Evolutionary conservation across 78 protist species (phyloP).

Genomic region (Acrasis kona): DNA sequence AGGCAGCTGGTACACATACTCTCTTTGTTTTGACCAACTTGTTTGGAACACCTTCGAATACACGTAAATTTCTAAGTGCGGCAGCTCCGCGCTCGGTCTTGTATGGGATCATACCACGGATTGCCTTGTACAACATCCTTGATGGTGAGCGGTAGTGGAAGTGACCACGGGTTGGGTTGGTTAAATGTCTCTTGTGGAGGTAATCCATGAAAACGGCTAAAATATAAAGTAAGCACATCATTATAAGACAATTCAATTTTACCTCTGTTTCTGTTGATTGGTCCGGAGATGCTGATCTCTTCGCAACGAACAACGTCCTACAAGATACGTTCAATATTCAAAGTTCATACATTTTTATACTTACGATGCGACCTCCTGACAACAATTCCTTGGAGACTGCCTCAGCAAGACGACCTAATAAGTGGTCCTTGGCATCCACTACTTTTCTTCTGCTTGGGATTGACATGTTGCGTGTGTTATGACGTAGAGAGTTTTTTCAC

Average conservation of each 20-base stretch:
- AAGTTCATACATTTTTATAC: too few species aligned
- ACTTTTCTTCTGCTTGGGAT: too few species aligned
- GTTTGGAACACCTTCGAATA: slow-evolving; percentile 95
- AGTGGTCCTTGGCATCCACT: slow-evolving; percentile 89
- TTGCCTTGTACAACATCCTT: slow-evolving; percentile 75
- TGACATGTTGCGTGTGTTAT: too few species aligned
- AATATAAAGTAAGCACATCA: background rate
- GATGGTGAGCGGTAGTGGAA: slow-evolving; percentile 91
- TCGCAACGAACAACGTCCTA: slow-evolving; percentile 92
- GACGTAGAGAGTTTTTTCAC: too few species aligned
- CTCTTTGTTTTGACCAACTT: slow-evolving; percentile 87
- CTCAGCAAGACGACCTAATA: slow-evolving; percentile 97
- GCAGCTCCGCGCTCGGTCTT: slow-evolving; percentile 89
- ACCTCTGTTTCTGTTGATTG: slow-evolving; percentile 87
- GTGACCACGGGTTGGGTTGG: slow-evolving; percentile 95
- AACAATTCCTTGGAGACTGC: slow-evolving; percentile 93
- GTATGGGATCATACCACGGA: slow-evolving; percentile 99
- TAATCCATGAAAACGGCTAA: slow-evolving; percentile 38
- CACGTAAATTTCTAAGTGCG: slow-evolving; percentile 75
- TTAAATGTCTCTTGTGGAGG: slow-evolving; percentile 67
- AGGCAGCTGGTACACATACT: slow-evolving; percentile 91
- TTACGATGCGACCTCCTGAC: slow-evolving; percentile 81
- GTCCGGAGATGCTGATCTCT: slow-evolving; percentile 84
- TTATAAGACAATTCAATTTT: too few species aligned
- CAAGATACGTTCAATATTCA: too few species aligned